These are phyloP conservation scores for Boletus hoseneyae DNA, from an alignment of 1,284 basidiomycete genomes.

Conservation along the genomic window DNA sequence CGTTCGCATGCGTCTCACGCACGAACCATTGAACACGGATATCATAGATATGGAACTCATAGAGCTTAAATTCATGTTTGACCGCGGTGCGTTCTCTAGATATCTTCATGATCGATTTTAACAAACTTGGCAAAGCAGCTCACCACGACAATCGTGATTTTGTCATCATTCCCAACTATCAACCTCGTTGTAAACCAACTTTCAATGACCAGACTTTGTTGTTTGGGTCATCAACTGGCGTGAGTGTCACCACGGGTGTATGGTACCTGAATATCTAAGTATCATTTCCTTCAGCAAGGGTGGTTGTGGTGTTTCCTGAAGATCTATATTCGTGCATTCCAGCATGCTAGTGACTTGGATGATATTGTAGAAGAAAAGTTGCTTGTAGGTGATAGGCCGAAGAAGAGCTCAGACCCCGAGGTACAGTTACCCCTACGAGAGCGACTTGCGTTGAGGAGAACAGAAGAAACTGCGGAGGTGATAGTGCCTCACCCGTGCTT, in stretches of 20 bases:
- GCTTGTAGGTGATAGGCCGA: slow-evolving; percentile 73
- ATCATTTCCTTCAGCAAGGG: slow-evolving; percentile 42
- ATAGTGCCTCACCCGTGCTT: not conserved
- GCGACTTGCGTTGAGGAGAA: slow-evolving; percentile 47
- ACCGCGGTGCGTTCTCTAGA: slow-evolving; percentile 53
- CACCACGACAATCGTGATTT: slow-evolving; percentile 84
- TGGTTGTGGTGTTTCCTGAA: slow-evolving; percentile 73
- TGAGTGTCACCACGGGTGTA: slow-evolving; percentile 32
- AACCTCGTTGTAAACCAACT: slow-evolving; percentile 49
- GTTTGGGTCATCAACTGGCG: slow-evolving; percentile 60
- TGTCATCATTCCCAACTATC: slow-evolving; percentile 72
- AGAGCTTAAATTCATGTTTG: slow-evolving; percentile 79
- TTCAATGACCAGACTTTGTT: slow-evolving; percentile 67
- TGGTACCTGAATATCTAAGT: slow-evolving; percentile 4
- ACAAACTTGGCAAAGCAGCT: slow-evolving; percentile 35
- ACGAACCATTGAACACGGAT: slow-evolving; percentile 65
- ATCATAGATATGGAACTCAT: slow-evolving; percentile 76
- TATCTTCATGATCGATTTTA: slow-evolving; percentile 9
- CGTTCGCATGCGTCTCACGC: slow-evolving; percentile 74
- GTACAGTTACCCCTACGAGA: slow-evolving; percentile 52
- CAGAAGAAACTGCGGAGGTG: slow-evolving; percentile 59
- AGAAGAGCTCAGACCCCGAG: slow-evolving; percentile 51
- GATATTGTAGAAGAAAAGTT: slow-evolving; percentile 75
- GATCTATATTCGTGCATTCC: slow-evolving; percentile 71
- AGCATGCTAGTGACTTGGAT: slow-evolving; percentile 73